Percentiles rank a stretch among this genome's conserved stretches.
Conservation (phyloP, 495 filamentous ascomycete genomes). For the Penicillium coprophilum region DNA sequence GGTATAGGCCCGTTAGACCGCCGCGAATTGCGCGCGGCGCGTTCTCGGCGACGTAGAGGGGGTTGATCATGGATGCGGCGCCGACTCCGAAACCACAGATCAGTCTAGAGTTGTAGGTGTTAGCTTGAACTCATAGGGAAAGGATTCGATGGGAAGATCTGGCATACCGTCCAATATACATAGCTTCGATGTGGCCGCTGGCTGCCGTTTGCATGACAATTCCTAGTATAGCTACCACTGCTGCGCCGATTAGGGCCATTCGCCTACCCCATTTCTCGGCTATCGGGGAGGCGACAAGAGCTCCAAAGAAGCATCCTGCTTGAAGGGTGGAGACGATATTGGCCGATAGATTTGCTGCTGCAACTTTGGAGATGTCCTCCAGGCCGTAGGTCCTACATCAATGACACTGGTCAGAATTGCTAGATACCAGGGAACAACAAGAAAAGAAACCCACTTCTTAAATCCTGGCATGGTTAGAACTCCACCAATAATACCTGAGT, state of each 20-base stretch:
- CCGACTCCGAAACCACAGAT: constrained; percentile 67
- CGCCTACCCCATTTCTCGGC: constrained; percentile 59
- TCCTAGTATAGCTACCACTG: constrained; percentile 48
- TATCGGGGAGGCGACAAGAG: constrained; percentile 54
- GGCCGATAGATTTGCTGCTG: constrained; percentile 37
- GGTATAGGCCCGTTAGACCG: constrained; percentile 67
- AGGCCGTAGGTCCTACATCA: constrained; percentile 49
- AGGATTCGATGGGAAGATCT: no score
- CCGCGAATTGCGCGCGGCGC: constrained; percentile 71
- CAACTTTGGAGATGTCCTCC: constrained; percentile 54
- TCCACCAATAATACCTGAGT: constrained; percentile 69
- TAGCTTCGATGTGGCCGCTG: constrained; percentile 48
- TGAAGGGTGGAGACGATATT: constrained; percentile 65
- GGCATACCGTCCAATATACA: constrained; percentile 63
- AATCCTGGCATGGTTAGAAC: constrained; percentile 66
- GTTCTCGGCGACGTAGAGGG: constrained; percentile 61
- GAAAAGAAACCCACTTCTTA: constrained; percentile 41
- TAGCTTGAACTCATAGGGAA: neutral
- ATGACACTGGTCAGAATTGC: neutral
- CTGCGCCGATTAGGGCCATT: constrained; percentile 51
- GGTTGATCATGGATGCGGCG: constrained; percentile 63
- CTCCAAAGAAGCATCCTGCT: constrained; percentile 67
- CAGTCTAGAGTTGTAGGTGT: constrained; percentile 37
- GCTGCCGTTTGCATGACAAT: constrained; percentile 64
- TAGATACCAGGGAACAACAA: constrained; percentile 14